Conservation (phyloP, 140 eudicot species). For the Flaveria floridana region DNA sequence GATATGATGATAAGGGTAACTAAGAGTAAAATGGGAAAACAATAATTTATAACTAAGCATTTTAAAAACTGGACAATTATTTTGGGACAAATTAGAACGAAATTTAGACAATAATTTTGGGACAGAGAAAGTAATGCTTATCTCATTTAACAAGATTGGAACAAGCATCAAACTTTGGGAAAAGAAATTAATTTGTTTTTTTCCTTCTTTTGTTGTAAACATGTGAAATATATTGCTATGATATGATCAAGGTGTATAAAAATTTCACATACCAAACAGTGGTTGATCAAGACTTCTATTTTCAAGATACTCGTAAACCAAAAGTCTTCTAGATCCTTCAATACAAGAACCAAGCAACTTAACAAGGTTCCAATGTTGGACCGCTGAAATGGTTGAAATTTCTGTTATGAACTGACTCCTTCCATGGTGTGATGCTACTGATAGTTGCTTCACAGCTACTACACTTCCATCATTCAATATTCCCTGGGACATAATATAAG, state of each 20-base stretch:
- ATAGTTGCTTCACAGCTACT: constrained; percentile 77
- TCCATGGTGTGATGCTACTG: constrained; percentile 79
- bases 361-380: constrained; percentile 83
- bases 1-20: background rate
- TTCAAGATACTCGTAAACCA: constrained; percentile 76
- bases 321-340: constrained; percentile 61
- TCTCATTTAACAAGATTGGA: background rate
- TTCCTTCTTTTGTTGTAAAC: background rate
- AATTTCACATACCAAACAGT: constrained; percentile 54
- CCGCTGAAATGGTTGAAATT: constrained; percentile 74
- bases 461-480: constrained; percentile 61
- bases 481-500: constrained; percentile 44
- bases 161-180: background rate
- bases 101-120: background rate
- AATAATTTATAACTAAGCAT: background rate
- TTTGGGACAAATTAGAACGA: background rate
- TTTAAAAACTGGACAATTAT: background rate
- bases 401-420: constrained; percentile 77
- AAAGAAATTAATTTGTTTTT: too few species aligned
- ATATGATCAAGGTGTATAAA: background rate
- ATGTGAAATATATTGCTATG: constrained; percentile 1
- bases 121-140: background rate
- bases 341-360: constrained; percentile 73
- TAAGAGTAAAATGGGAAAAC: background rate
- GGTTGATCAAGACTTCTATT: constrained; percentile 83